Conservation (phyloP, 2,329 filamentous ascomycete genomes). For the Rutstroemia sydowiana region DNA sequence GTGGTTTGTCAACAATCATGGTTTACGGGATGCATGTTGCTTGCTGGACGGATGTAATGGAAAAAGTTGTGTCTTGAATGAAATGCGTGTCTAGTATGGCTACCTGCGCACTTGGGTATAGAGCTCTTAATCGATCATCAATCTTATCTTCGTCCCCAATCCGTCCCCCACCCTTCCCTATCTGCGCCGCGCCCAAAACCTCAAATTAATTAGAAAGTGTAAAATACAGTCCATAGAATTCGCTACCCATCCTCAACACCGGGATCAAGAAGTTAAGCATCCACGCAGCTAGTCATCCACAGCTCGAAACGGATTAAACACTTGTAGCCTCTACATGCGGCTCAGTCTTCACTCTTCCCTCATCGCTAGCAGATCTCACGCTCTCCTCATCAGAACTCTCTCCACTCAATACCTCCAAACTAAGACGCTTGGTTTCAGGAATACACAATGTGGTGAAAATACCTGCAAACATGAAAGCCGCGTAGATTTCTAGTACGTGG, state of each 20-base stretch:
- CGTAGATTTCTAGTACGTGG: constrained; percentile 70
- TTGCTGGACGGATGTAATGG: too few species aligned
- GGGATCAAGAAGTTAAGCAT: background rate
- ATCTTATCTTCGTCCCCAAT: too few species aligned
- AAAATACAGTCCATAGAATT: background rate
- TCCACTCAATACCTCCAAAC: constrained; percentile 63
- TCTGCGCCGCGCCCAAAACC: too few species aligned
- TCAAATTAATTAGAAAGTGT: too few species aligned
- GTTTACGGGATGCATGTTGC: too few species aligned
- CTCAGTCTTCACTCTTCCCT: background rate
- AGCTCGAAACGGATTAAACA: too few species aligned
- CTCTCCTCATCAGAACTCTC: constrained; percentile 34
- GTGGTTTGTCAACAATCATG: too few species aligned
- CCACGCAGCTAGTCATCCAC: background rate
- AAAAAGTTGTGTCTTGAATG: too few species aligned
- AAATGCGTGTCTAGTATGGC: too few species aligned
- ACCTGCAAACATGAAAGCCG: constrained; percentile 72
- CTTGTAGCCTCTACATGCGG: background rate
- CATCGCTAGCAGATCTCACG: background rate
- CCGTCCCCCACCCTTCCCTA: too few species aligned
- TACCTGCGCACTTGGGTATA: too few species aligned
- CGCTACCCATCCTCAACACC: background rate
- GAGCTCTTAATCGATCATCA: too few species aligned
- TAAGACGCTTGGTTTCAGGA: constrained; percentile 69
- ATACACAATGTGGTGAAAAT: constrained; percentile 62